Percentiles rank a stretch among this genome's conserved stretches.
Evolutionary conservation across 106 monocot genomes (phyloP).

Genomic region (Agapanthus africanus): DNA sequence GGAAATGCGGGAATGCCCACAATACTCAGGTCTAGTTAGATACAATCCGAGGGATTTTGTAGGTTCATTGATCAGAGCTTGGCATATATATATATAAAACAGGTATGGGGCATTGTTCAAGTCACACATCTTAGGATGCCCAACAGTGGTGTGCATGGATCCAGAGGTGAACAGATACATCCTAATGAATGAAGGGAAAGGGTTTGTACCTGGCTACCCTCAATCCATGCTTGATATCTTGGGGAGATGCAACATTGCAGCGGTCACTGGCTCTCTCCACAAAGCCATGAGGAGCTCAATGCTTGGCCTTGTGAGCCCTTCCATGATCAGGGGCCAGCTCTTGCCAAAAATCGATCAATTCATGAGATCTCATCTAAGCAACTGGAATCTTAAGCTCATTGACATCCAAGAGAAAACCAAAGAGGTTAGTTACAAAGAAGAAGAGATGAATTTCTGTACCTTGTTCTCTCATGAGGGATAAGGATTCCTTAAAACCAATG

Average conservation of each 20-base stretch:
- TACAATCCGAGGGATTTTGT: background rate
- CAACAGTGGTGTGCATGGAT: conserved; percentile 93
- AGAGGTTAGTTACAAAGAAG: no score
- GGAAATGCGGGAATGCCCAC: conserved; percentile 5
- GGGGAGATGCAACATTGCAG: conserved; percentile 77
- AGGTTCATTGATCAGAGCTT: conserved; percentile 6
- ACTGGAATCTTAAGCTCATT: conserved; percentile 38
- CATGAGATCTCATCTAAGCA: conserved; percentile 58
- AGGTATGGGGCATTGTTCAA: conserved; percentile 90
- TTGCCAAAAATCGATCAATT: conserved; percentile 77
- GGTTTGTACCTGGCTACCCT: conserved; percentile 89
- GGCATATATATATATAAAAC: no score
- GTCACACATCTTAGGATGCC: conserved; percentile 83
- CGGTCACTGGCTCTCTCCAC: conserved; percentile 78
- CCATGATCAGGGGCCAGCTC: conserved; percentile 56
- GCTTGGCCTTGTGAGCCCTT: conserved; percentile 57
- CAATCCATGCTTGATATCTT: conserved; percentile 88
- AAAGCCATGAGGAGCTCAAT: conserved; percentile 69
- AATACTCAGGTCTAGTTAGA: background rate
- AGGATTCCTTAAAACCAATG: no score
- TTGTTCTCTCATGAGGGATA: no score
- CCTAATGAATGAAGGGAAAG: conserved; percentile 78
- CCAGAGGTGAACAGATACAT: conserved; percentile 81
- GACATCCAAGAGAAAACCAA: conserved; percentile 89
- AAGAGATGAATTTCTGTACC: no score